Conservation (phyloP, 1,284 basidiomycete genomes). For the Pseudozyma tsukubaensis region DNA sequence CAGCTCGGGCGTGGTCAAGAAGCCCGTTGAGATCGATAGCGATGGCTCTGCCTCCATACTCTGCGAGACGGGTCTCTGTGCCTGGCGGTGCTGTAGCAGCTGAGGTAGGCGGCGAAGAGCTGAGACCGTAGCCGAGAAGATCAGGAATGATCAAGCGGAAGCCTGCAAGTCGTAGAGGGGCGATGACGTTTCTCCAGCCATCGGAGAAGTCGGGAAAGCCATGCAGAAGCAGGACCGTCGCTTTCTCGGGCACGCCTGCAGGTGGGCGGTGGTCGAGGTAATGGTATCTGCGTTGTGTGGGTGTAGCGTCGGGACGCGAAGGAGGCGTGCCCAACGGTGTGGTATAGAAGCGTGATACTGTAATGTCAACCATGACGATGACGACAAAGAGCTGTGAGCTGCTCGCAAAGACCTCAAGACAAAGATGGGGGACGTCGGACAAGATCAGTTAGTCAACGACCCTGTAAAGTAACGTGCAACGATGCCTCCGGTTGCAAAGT, state of each 20-base stretch:
- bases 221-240: conserved; percentile 56
- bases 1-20: conserved; percentile 49
- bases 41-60: conserved; percentile 54
- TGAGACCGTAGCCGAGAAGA: conserved; percentile 55
- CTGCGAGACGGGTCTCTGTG: conserved; percentile 39
- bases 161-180: conserved; percentile 46
- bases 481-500: not conserved
- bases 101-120: conserved; percentile 39
- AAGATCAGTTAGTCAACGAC: no score
- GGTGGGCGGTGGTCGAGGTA: conserved; percentile 57
- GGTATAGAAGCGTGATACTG: conserved; percentile 51
- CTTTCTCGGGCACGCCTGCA: conserved; percentile 28
- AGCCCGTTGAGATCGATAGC: conserved; percentile 55
- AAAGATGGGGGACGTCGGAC: no score
- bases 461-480: no score
- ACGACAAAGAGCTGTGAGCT: not conserved
- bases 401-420: not conserved
- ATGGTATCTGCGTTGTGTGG: conserved; percentile 55
- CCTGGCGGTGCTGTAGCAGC: conserved; percentile 24
- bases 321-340: conserved; percentile 53
- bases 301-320: conserved; percentile 37
- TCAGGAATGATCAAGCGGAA: conserved; percentile 58
- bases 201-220: conserved; percentile 58
- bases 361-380: conserved; percentile 30
- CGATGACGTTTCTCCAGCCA: conserved; percentile 48